Percentiles rank a stretch among this genome's conserved stretches.
Evolutionary conservation across 805 yeast genomes (phyloP).

Genomic region (Metschnikowia matae): DNA sequence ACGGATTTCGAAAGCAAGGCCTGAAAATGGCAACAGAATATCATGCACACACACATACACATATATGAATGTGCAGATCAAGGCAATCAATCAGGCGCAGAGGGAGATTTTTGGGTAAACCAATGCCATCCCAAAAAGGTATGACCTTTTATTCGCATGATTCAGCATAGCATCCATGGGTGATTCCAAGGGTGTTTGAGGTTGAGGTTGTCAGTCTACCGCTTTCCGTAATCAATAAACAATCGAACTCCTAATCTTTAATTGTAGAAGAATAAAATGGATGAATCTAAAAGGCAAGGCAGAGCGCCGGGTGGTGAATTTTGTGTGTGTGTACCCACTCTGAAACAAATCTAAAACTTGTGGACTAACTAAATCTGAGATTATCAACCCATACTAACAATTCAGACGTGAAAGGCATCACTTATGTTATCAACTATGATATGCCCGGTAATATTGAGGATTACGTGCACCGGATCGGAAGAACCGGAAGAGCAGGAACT

Average conservation of each 20-base stretch:
- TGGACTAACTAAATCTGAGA: neutral
- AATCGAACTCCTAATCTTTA: slow-evolving; percentile 20
- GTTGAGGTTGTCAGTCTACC: slow-evolving; percentile 3
- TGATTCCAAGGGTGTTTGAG: slow-evolving; percentile 7
- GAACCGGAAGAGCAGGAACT: slow-evolving; percentile 99
- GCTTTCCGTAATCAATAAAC: slow-evolving; percentile 21
- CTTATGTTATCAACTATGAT: slow-evolving; percentile 88
- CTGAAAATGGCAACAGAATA: neutral
- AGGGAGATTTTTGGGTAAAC: slow-evolving; percentile 2
- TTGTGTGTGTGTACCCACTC: too few relatives aligned
- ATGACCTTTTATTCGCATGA: slow-evolving; percentile 3
- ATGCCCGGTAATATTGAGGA: slow-evolving; percentile 99
- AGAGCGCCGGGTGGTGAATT: too few relatives aligned
- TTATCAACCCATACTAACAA: slow-evolving; percentile 27
- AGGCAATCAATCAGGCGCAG: neutral
- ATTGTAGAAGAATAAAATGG: slow-evolving; percentile 8
- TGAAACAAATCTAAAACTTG: too few relatives aligned
- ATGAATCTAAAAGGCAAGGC: too few relatives aligned
- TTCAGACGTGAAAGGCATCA: slow-evolving; percentile 97
- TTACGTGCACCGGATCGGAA: slow-evolving; percentile 97
- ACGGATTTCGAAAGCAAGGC: slow-evolving; percentile 3
- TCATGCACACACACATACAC: neutral
- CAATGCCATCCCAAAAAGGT: slow-evolving; percentile 4
- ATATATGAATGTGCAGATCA: too few relatives aligned
- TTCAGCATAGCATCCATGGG: neutral